Evolutionary conservation across 1,284 basidiomycete genomes (phyloP), one percentile per base, ranked within the genome.

Genomic region (Pseudozyma sp.): DNA sequence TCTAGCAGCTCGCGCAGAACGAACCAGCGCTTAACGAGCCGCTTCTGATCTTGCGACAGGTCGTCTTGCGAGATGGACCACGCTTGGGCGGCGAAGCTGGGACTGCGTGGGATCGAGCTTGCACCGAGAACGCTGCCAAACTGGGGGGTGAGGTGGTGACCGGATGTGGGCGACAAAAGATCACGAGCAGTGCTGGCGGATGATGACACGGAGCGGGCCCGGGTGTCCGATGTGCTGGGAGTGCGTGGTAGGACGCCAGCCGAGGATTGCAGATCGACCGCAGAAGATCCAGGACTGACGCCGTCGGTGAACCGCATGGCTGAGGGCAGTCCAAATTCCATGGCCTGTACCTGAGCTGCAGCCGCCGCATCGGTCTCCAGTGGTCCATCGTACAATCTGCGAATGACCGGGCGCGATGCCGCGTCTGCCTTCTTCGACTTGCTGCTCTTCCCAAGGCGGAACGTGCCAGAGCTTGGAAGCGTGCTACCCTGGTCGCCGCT

Each of bases 1-100:
- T 82, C 80, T 17, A 80, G 49, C 16, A 84, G 72, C 59, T 97
- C 94, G 49, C 90, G 88, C 37, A 97, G 86, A 1, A 94, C 91
- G 81, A 96, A 92, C 29, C 90, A 88, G 30, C 94, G 89, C 85
- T 94, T 95, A 17, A 92, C 86, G 39, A 87, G 78, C n/a, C 68
- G 46, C 66, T 84, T 85, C 16, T 73, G 64, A 14, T 79, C 59
- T 47, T 49, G 53, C 39, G 68, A 19, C 11, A 75, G 52, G 7
- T 69, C 52, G 4, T 72, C 77, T 34, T 73, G 66, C 7, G 69
- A 54, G 19, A 71, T 67, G 13, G 66, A 62, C 65, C 70, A 70
- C 14, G 46, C 24, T n/a, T 48, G 58, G 19, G 40, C 30, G 39
- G 45, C 50, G 19, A 61, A 65, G 68, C 54, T 70, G 16, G 62